Percentiles rank a stretch among this genome's conserved stretches.
Evolutionary conservation across 306 rosid genomes (phyloP).

Genomic region (Rosa chinensis): DNA sequence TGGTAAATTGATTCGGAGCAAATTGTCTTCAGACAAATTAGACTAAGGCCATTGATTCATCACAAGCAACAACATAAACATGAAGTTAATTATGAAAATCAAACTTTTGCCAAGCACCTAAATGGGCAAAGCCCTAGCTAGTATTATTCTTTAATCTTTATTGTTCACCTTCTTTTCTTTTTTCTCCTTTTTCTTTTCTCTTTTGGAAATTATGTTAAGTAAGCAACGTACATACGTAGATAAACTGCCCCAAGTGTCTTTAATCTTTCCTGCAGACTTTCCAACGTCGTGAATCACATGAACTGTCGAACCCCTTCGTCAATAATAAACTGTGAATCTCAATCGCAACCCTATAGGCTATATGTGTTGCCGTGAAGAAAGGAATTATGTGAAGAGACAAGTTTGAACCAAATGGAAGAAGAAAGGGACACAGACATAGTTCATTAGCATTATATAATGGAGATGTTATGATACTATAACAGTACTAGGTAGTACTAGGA

Average conservation of each 20-base stretch:
- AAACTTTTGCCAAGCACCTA: constrained; percentile 3
- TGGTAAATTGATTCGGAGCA: background rate
- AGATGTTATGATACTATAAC: background rate
- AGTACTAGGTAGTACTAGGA: background rate
- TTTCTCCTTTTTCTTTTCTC: constrained; percentile 7
- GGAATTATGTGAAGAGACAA: background rate
- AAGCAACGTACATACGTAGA: background rate
- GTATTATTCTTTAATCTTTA: background rate
- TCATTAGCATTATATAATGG: background rate
- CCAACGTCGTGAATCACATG: background rate
- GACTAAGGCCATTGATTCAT: background rate
- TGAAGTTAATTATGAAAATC: background rate
- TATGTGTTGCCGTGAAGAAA: background rate
- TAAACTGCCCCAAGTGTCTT: background rate
- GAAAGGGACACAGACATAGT: background rate
- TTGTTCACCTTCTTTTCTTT: background rate
- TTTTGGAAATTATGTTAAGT: background rate
- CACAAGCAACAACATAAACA: background rate
- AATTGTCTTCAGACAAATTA: background rate
- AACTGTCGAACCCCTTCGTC: background rate
- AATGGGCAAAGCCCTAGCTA: background rate
- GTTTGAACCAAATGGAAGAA: background rate
- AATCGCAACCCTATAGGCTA: background rate
- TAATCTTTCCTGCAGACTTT: background rate
- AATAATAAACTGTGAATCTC: background rate